These are phyloP conservation scores for Aspergillus caelatus DNA, from an alignment of 2,329 filamentous ascomycete genomes.

Conservation along the genomic window DNA sequence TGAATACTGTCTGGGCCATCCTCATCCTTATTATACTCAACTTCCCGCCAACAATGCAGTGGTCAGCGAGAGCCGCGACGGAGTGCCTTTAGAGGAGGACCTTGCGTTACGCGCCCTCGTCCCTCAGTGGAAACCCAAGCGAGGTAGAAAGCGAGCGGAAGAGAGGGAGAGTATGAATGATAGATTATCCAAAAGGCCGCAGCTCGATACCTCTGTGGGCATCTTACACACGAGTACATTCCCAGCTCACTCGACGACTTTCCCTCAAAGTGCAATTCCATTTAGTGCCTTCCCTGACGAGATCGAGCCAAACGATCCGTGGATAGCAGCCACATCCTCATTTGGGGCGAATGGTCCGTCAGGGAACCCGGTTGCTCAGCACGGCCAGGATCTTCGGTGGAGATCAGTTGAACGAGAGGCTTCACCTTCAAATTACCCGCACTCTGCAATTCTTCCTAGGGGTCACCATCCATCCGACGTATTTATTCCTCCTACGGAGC, in stretches of 20 bases:
- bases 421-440: slow-evolving; percentile 72
- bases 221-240: slow-evolving; percentile 45
- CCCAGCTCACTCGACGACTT: slow-evolving; percentile 49
- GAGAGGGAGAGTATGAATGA: slow-evolving; percentile 63
- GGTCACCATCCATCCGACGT: slow-evolving; percentile 36
- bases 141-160: slow-evolving; percentile 64
- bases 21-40: slow-evolving; percentile 77
- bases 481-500: slow-evolving; percentile 53
- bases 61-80: slow-evolving; percentile 70
- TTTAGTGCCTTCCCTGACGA: slow-evolving; percentile 59
- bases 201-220: slow-evolving; percentile 59
- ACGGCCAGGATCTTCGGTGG: slow-evolving; percentile 46
- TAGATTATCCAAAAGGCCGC: slow-evolving; percentile 59
- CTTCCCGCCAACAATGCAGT: slow-evolving; percentile 69
- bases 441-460: slow-evolving; percentile 73
- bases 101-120: slow-evolving; percentile 82
- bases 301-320: slow-evolving; percentile 48
- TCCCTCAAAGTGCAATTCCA: slow-evolving; percentile 55
- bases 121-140: slow-evolving; percentile 69
- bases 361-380: slow-evolving; percentile 27
- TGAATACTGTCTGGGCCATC: slow-evolving; percentile 78
- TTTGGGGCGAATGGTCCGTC: slow-evolving; percentile 46
- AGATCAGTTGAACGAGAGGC: slow-evolving; percentile 58
- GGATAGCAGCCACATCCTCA: slow-evolving; percentile 43
- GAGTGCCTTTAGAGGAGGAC: slow-evolving; percentile 83